Evolutionary conservation across 108 stramenopile species (phyloP).

Genomic region (Nannochloropsis salina): DNA sequence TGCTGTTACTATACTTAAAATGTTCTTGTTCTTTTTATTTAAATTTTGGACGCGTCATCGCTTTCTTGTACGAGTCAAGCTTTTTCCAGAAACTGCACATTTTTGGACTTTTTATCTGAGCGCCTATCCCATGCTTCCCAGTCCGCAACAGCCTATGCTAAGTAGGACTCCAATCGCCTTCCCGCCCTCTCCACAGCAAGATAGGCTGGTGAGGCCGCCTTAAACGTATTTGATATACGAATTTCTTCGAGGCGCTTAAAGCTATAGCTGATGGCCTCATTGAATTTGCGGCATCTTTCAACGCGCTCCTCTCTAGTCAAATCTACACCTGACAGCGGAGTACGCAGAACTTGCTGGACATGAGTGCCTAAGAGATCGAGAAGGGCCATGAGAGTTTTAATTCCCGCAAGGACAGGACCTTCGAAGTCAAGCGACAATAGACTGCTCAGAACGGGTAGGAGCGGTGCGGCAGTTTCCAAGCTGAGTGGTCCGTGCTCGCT

Average conservation of each 20-base stretch:
- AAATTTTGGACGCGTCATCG: too few relatives aligned
- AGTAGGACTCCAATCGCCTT: neutral
- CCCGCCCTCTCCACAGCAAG: neutral
- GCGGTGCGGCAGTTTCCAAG: neutral
- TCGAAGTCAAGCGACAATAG: neutral
- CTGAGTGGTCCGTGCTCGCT: neutral
- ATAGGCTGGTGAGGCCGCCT: neutral
- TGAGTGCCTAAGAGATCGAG: neutral
- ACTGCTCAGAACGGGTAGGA: neutral
- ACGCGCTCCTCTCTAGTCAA: neutral
- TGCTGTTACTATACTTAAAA: too few relatives aligned
- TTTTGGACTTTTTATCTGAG: too few relatives aligned
- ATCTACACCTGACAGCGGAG: slow-evolving; percentile 1
- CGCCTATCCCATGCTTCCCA: too few relatives aligned
- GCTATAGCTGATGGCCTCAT: neutral
- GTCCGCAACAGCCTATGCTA: too few relatives aligned
- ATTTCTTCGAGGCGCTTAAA: too few relatives aligned
- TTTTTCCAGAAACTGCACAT: too few relatives aligned
- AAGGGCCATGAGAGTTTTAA: neutral
- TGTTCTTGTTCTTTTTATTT: too few relatives aligned
- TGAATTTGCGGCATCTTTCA: neutral
- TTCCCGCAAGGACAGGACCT: neutral
- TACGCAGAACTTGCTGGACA: neutral
- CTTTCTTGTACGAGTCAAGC: too few relatives aligned
- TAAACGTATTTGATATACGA: neutral